phyloP scores from a whole-genome alignment of 345 rosid species.

The Rhizophora apiculata region DNA sequence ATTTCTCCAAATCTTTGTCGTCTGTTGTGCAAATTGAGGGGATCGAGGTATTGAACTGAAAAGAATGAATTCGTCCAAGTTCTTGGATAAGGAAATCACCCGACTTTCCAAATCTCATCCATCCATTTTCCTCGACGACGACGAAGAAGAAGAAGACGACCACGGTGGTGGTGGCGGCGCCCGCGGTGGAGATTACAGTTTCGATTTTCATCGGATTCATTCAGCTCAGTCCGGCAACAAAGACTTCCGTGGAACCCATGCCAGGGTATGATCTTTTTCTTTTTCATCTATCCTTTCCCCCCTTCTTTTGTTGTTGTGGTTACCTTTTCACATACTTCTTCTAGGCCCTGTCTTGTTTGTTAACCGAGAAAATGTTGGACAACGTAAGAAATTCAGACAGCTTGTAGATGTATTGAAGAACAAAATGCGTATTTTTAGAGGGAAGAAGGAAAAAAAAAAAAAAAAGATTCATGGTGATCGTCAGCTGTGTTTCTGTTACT shows the following conservation, averaged over 20 bases:
- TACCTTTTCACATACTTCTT: too few species aligned
- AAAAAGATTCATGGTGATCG: not conserved
- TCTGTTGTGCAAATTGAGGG: too few species aligned
- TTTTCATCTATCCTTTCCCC: not conserved
- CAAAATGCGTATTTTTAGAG: not conserved
- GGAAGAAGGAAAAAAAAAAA: too few species aligned
- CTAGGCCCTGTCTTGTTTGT: not conserved
- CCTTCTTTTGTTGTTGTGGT: not conserved
- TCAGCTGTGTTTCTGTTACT: not conserved
- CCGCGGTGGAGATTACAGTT: slow-evolving; percentile 18
- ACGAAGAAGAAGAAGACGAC: slow-evolving; percentile 14
- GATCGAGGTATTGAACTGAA: not conserved
- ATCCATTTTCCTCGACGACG: slow-evolving; percentile 27
- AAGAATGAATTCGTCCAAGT: slow-evolving; percentile 33
- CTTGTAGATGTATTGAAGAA: not conserved
- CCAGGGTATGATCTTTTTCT: slow-evolving; percentile 18
- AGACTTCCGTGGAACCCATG: not conserved
- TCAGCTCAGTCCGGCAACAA: slow-evolving; percentile 3
- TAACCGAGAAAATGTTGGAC: not conserved
- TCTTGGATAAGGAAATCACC: slow-evolving; percentile 36
- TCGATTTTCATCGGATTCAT: slow-evolving; percentile 17
- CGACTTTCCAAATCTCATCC: slow-evolving; percentile 25
- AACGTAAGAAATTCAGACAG: not conserved
- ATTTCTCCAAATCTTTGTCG: too few species aligned
- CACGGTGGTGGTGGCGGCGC: not conserved